Evolutionary conservation across 2,329 filamentous ascomycete genomes (phyloP), one percentile per base, ranked within the genome.

Genomic region (Penicillium hordei): DNA sequence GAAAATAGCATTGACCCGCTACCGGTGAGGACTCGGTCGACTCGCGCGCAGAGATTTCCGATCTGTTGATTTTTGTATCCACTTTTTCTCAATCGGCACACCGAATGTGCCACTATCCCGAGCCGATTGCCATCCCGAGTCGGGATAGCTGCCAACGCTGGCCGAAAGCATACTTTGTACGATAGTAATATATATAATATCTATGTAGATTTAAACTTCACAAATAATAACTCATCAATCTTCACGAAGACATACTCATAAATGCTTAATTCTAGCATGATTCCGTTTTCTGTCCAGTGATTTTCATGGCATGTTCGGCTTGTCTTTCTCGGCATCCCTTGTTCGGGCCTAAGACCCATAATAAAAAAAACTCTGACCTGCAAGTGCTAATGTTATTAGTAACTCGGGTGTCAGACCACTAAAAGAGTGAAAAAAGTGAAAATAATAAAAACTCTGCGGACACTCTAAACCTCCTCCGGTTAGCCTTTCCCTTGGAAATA

Each of bases 11-110:
- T 3, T 40, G 63, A 38, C 60, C 64, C 64, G 65, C 61, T 46
- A 10, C 39, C 60, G 58, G 57, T 65, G 58, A 64, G 55, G 19
- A 55, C 57, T 63, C 57, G 64, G 64, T 57, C 60, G 48, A 59
- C 9, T 59, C 53, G 62, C 58, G 58, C 21, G 61, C 57, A 62
- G 58, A 62, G 58, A 59, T 58, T 64, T 62, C 44, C 49, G 58
- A 60, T 65, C 58, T n/a, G 59, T 55, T 58, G 58, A 48, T 46
- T 44, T 57, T 42, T 44, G 58, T 15, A 34, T 34, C 65, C 63
- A 65, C 63, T 34, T 4, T 25, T 29, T 34, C 61, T 63, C 33
- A 63, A 60, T 67, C 65, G 65, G 65, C 64, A 67, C 64, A 67
- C 65, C 65, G 65, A 66, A 39, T 50, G 49, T 59, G 44, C 36